phyloP scores from a whole-genome alignment of 2,329 filamentous ascomycete genomes.

The Aureobasidium vineae region DNA sequence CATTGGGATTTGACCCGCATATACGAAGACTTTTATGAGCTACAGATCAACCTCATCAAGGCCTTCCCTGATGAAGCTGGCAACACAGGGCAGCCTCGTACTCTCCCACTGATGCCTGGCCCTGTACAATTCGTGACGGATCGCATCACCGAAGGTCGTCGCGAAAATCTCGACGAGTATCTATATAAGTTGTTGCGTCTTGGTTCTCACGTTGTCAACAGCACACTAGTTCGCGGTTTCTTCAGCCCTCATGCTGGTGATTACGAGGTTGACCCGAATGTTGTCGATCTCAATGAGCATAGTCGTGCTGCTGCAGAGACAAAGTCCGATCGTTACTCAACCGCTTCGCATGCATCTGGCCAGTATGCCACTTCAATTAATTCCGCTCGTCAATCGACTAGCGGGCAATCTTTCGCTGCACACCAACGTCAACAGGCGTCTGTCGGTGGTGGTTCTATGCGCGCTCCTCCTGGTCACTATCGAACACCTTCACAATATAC shows the following conservation, averaged over 20 bases:
- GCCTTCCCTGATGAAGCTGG: constrained; percentile 91
- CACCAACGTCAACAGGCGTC: constrained; percentile 31
- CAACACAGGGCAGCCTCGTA: constrained; percentile 71
- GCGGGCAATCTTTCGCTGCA: constrained; percentile 30
- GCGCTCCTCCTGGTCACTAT: constrained; percentile 32
- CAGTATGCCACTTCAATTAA: constrained; percentile 8
- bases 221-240: constrained; percentile 81
- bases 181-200: constrained; percentile 87
- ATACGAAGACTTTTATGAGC: constrained; percentile 98
- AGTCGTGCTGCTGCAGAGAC: constrained; percentile 66
- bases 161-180: constrained; percentile 92
- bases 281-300: constrained; percentile 55
- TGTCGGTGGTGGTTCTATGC: constrained; percentile 27
- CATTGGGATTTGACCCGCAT: constrained; percentile 92
- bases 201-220: constrained; percentile 78
- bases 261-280: constrained; percentile 80
- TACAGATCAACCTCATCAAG: constrained; percentile 91
- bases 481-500: constrained; percentile 34
- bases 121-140: constrained; percentile 98
- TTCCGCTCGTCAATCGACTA: constrained; percentile 30
- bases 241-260: constrained; percentile 89
- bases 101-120: constrained; percentile 94
- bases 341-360: constrained; percentile 30
- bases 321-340: constrained; percentile 40
- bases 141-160: constrained; percentile 87